phyloP scores from a whole-genome alignment of 2,329 filamentous ascomycete genomes.

The Neoscytalidium dimidiatum region DNA sequence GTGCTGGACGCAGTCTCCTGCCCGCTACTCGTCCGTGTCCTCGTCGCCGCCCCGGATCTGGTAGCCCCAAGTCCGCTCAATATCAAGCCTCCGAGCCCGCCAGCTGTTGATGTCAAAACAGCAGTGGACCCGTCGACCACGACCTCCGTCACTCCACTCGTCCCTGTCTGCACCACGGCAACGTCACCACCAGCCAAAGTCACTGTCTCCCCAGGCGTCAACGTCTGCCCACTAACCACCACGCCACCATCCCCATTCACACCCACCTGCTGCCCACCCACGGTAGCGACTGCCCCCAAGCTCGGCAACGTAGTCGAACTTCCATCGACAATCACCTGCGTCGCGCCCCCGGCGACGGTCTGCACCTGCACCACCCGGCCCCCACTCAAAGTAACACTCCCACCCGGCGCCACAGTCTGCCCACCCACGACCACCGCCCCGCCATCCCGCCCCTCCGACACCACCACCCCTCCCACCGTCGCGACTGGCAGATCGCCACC shows the following conservation, averaged over 20 bases:
- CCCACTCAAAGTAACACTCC: neutral
- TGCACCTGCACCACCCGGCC: neutral
- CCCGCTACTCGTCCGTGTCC: neutral
- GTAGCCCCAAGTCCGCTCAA: neutral
- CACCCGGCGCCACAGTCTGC: neutral
- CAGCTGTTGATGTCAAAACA: neutral
- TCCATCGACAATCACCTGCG: constrained; percentile 1
- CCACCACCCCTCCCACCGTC: neutral
- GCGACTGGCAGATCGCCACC: neutral
- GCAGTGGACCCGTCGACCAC: neutral
- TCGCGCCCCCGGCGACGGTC: neutral
- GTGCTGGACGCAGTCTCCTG: neutral
- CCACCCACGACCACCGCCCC: neutral
- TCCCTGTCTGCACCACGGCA: constrained; percentile 20
- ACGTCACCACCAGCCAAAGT: constrained; percentile 28
- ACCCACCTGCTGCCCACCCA: neutral
- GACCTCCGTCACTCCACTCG: neutral
- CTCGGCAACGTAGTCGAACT: neutral
- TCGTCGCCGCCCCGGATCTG: neutral
- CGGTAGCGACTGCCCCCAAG: neutral
- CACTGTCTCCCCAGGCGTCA: constrained; percentile 31
- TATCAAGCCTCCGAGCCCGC: neutral
- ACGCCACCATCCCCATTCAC: neutral
- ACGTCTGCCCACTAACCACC: constrained; percentile 5
- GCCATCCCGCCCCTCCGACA: neutral